These are phyloP conservation scores for Pichia heedii DNA, from an alignment of 805 yeast genomes.

Conservation along the genomic window DNA sequence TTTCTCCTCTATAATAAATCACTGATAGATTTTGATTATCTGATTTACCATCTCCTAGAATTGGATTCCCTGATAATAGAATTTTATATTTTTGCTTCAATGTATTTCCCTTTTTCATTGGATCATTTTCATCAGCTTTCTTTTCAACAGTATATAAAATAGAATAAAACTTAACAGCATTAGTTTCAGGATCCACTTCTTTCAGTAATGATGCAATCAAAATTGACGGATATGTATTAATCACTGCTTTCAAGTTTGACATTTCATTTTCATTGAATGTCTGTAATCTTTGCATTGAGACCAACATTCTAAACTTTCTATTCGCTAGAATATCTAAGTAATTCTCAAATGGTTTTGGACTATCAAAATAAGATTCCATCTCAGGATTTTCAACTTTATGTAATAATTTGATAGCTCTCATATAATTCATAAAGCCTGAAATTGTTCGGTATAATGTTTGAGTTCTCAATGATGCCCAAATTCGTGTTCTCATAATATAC, in stretches of 20 bases:
- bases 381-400: conserved; percentile 59
- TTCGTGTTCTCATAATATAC: conserved; percentile 59
- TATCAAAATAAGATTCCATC: conserved; percentile 34
- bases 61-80: conserved; percentile 87
- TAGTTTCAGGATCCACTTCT: conserved; percentile 35
- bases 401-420: conserved; percentile 60
- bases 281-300: conserved; percentile 82
- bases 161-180: conserved; percentile 42
- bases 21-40: conserved; percentile 89
- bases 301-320: conserved; percentile 70
- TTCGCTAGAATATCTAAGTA: conserved; percentile 67
- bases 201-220: conserved; percentile 47
- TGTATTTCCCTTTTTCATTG: conserved; percentile 21
- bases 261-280: conserved; percentile 56
- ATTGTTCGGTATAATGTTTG: conserved; percentile 80
- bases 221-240: conserved; percentile 65
- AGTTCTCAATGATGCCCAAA: conserved; percentile 80
- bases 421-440: conserved; percentile 76
- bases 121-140: conserved; percentile 41
- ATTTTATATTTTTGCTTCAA: conserved; percentile 45
- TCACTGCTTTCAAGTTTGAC: conserved; percentile 56
- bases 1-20: conserved; percentile 87
- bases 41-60: conserved; percentile 92
- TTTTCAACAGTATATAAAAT: conserved; percentile 53
- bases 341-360: conserved; percentile 40